Percentiles rank a stretch among this genome's conserved stretches.
Evolutionary conservation across 108 stramenopile species (phyloP).

Genomic region (Cyclotella cryptica): DNA sequence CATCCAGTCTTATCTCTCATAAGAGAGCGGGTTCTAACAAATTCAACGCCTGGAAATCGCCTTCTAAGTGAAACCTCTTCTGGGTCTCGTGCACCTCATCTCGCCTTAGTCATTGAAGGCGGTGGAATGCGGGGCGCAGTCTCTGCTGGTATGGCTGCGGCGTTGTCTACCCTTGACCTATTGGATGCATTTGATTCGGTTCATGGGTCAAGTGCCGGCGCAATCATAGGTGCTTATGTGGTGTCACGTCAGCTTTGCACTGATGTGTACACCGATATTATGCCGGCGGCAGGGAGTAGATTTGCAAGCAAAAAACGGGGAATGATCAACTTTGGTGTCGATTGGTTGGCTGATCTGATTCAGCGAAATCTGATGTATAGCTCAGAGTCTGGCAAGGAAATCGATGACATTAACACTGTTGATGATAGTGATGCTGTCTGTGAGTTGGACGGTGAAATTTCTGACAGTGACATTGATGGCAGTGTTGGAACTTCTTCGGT

Average conservation of each 20-base stretch:
- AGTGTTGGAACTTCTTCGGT: constrained; percentile 19
- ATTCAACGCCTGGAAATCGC: constrained; percentile 54
- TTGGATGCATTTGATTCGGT: constrained; percentile 59
- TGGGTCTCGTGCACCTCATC: constrained; percentile 27
- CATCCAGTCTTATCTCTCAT: constrained; percentile 53
- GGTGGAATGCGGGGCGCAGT: constrained; percentile 66
- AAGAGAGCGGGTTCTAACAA: constrained; percentile 40
- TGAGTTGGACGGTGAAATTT: constrained; percentile 14
- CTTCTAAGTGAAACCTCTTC: background rate
- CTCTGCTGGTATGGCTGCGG: constrained; percentile 62
- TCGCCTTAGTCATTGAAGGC: constrained; percentile 59
- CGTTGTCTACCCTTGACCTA: constrained; percentile 53
- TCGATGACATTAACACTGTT: background rate
- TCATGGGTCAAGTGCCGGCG: constrained; percentile 55
- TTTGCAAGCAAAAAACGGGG: constrained; percentile 48
- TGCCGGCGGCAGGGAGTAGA: constrained; percentile 49
- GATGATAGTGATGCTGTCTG: constrained; percentile 20
- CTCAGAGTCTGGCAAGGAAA: constrained; percentile 5
- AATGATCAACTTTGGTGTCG: constrained; percentile 50
- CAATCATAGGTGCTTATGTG: constrained; percentile 59
- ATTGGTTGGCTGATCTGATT: constrained; percentile 47
- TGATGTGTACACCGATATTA: constrained; percentile 59
- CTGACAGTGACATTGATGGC: constrained; percentile 10
- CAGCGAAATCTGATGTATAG: constrained; percentile 29
- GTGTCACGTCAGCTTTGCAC: constrained; percentile 56